phyloP scores from a whole-genome alignment of 164 flowering plant species.

The Aristolochia californica region DNA sequence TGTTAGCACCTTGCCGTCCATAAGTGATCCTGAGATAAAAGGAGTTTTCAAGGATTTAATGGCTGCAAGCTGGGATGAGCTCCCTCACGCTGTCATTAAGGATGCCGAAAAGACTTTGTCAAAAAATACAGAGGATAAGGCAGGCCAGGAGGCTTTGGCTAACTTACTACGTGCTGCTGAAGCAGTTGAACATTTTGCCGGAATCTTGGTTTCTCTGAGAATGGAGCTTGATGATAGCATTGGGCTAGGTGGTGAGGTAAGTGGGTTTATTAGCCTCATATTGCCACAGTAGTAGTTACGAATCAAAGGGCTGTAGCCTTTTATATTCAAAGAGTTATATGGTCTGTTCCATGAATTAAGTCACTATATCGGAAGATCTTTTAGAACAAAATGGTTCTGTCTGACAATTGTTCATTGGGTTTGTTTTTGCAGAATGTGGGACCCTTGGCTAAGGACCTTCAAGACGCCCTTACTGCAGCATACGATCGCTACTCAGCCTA shows the following conservation, averaged over 20 bases:
- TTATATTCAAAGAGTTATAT: neutral
- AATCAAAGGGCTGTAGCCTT: no score
- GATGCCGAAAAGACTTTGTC: conserved; percentile 56
- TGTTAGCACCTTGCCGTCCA: conserved; percentile 43
- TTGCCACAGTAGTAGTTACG: neutral
- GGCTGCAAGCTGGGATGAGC: conserved; percentile 77
- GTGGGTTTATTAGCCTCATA: neutral
- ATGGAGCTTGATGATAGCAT: conserved; percentile 80
- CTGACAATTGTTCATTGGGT: neutral
- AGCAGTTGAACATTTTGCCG: conserved; percentile 73
- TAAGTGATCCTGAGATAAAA: conserved; percentile 58
- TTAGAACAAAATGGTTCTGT: no score
- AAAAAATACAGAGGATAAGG: conserved; percentile 58
- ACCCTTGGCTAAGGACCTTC: conserved; percentile 45
- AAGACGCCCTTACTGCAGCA: conserved; percentile 38
- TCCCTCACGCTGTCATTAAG: conserved; percentile 43
- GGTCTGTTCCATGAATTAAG: neutral
- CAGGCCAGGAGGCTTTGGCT: conserved; percentile 53
- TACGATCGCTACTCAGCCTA: conserved; percentile 55
- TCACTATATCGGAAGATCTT: neutral
- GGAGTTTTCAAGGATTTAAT: conserved; percentile 69
- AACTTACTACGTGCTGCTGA: conserved; percentile 84
- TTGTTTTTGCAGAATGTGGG: conserved; percentile 46
- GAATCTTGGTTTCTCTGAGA: conserved; percentile 48
- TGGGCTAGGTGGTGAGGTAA: conserved; percentile 91